Percentiles rank a stretch among this genome's conserved stretches.
phyloP scores from a whole-genome alignment of 768 basidiomycete genomes.

The Serendipita indica region DNA sequence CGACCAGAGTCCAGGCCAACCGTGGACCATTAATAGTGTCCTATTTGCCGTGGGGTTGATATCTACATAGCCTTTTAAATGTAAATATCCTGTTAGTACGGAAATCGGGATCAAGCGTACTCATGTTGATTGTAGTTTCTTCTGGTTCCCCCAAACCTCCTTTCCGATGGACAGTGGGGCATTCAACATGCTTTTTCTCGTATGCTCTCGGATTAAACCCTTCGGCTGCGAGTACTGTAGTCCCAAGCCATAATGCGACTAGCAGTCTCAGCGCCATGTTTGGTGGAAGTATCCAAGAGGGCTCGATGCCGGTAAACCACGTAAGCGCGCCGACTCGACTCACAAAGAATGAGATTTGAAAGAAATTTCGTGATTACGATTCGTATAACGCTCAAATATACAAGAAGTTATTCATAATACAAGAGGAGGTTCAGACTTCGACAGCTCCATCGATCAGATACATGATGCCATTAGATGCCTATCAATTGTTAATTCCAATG shows the following conservation, averaged over 20 bases:
- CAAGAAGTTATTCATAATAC: too few species aligned
- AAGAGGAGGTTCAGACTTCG: slow-evolving; percentile 10
- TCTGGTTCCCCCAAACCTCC: slow-evolving; percentile 21
- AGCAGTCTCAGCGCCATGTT: neutral
- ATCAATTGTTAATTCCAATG: slow-evolving; percentile 1
- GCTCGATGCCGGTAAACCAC: neutral
- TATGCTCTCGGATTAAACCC: slow-evolving; percentile 11
- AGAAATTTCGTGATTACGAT: too few species aligned
- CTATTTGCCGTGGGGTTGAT: slow-evolving; percentile 38
- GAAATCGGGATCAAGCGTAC: neutral
- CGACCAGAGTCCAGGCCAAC: slow-evolving; percentile 68
- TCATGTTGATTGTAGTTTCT: slow-evolving; percentile 19
- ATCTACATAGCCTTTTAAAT: slow-evolving; percentile 41
- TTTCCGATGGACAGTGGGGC: slow-evolving; percentile 10
- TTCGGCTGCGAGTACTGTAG: neutral
- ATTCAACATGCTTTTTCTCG: slow-evolving; percentile 10
- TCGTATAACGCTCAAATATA: too few species aligned
- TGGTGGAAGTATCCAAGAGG: neutral
- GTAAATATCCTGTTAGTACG: neutral
- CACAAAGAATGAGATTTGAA: neutral
- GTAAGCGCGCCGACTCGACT: neutral
- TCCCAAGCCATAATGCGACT: neutral
- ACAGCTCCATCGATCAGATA: slow-evolving; percentile 46
- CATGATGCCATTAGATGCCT: slow-evolving; percentile 43
- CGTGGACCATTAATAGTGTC: slow-evolving; percentile 56